Conservation (phyloP, 2,329 filamentous ascomycete genomes). For the Chaetomiaceae sp. region DNA sequence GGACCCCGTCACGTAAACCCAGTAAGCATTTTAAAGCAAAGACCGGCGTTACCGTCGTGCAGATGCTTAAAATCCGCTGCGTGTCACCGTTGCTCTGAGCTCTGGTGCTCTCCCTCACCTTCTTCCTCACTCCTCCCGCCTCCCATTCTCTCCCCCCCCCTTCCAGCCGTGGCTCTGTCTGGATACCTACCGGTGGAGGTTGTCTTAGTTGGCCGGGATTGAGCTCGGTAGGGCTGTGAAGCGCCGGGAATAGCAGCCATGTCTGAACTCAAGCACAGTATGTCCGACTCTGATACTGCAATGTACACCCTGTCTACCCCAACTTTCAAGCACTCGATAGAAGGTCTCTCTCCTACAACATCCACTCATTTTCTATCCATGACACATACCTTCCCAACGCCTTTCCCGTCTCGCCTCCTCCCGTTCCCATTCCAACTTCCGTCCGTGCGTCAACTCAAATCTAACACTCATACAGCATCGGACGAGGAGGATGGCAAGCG, state of each 20-base stretch:
- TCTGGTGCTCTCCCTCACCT: not conserved
- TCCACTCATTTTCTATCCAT: too few relatives aligned
- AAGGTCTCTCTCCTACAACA: not conserved
- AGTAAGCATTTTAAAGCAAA: too few relatives aligned
- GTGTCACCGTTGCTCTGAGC: not conserved
- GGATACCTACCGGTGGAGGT: not conserved
- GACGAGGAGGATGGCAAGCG: conserved; percentile 11
- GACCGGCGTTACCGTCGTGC: not conserved
- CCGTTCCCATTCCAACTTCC: too few relatives aligned
- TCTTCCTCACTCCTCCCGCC: not conserved
- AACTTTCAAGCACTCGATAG: too few relatives aligned
- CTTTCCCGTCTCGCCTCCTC: too few relatives aligned
- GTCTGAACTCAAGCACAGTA: conserved; percentile 18
- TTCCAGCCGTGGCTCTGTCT: not conserved
- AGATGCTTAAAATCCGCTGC: not conserved
- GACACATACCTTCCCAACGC: too few relatives aligned
- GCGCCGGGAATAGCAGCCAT: conserved; percentile 8
- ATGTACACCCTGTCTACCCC: too few relatives aligned
- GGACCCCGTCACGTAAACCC: not conserved
- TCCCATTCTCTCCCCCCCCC: not conserved
- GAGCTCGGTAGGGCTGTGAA: not conserved
- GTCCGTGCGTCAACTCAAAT: too few relatives aligned
- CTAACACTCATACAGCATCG: conserved; percentile 8
- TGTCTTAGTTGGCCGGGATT: not conserved
- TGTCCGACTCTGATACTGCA: too few relatives aligned